A percentile compares a stretch with the other conserved stretches of the same genome.
These are phyloP conservation scores for Calonectria montana DNA, from an alignment of 2,329 filamentous ascomycete genomes.

Conservation along the genomic window DNA sequence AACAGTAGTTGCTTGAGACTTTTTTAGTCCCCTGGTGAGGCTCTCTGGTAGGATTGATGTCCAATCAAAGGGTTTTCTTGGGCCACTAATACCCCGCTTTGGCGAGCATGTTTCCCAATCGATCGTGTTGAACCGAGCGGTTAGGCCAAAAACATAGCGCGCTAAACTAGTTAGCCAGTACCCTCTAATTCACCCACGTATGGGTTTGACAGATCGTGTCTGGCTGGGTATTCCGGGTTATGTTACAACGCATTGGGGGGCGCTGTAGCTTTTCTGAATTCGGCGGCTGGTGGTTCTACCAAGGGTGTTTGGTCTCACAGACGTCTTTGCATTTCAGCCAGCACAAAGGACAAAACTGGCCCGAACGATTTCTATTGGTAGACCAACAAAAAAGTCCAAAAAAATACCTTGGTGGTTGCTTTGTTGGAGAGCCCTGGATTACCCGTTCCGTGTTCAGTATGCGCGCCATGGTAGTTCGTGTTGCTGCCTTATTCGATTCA, in stretches of 20 bases:
- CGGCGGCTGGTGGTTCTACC: constrained; percentile 5
- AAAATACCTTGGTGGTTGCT: neutral
- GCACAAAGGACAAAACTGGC: neutral
- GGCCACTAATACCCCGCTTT: neutral
- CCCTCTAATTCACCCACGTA: too few species aligned
- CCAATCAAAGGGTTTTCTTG: neutral
- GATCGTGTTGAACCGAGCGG: too few species aligned
- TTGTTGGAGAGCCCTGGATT: neutral
- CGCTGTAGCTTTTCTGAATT: constrained; percentile 15
- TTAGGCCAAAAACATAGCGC: too few species aligned
- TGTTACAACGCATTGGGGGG: constrained; percentile 1
- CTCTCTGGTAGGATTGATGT: neutral
- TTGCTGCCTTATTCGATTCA: constrained; percentile 13
- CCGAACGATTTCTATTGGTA: constrained; percentile 4
- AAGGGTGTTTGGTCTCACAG: neutral
- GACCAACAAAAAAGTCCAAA: neutral
- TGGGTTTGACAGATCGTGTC: too few species aligned
- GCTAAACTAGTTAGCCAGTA: too few species aligned
- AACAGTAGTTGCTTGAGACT: too few species aligned
- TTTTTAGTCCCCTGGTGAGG: neutral
- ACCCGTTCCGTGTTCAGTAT: neutral
- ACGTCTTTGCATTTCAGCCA: neutral
- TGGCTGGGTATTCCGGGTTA: neutral
- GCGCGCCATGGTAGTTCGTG: neutral
- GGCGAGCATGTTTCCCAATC: constrained; percentile 7